Evolutionary conservation across 2,329 filamentous ascomycete genomes (phyloP).

Genomic region (Trichoderma endophyticum): DNA sequence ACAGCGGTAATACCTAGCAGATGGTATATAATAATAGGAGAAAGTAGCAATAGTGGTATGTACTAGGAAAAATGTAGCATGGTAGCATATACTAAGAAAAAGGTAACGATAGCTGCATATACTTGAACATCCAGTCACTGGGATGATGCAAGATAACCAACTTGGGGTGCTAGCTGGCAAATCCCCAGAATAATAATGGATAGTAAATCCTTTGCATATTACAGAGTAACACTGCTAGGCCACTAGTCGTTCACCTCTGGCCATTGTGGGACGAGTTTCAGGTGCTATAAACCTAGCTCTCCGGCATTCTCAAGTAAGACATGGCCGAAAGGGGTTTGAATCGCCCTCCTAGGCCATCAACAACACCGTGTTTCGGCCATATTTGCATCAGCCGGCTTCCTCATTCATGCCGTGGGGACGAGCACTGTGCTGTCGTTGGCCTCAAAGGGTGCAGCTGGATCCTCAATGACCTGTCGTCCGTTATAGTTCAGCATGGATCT

Average conservation of each 20-base stretch:
- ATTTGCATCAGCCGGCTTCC: background rate
- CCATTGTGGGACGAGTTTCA: constrained; percentile 17
- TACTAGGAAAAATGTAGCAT: background rate
- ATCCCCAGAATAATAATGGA: background rate
- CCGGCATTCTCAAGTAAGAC: background rate
- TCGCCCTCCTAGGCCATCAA: background rate
- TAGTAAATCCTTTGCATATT: background rate
- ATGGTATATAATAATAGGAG: background rate
- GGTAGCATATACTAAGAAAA: background rate
- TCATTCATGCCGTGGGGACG: background rate
- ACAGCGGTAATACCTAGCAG: background rate
- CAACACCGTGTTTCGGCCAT: background rate
- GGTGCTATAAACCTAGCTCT: background rate
- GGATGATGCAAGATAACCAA: background rate
- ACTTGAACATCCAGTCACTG: background rate
- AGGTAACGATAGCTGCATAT: background rate
- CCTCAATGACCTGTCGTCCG: constrained; percentile 47
- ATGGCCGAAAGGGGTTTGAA: background rate
- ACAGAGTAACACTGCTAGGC: background rate
- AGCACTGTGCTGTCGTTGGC: constrained; percentile 9
- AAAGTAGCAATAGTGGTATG: background rate
- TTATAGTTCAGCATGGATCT: constrained; percentile 43
- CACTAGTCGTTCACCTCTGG: constrained; percentile 1
- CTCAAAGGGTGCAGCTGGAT: constrained; percentile 41
- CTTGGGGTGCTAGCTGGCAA: background rate